phyloP scores from a whole-genome alignment of 1,284 basidiomycete species.

The Phlebopus sp. region DNA sequence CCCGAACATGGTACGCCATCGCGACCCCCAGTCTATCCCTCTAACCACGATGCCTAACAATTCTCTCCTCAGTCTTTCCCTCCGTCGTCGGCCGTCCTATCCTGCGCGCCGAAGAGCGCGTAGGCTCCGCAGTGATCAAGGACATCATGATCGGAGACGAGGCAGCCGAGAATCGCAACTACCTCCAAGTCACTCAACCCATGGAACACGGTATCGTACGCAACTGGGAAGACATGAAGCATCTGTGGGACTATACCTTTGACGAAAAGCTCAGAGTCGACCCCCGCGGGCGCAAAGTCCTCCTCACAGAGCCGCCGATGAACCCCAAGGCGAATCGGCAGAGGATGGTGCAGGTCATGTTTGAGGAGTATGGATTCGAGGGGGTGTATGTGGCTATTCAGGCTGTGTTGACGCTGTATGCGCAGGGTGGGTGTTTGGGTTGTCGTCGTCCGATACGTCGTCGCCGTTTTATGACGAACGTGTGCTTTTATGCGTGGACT shows the following conservation, averaged over 20 bases:
- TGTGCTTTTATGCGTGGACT: constrained; percentile 1
- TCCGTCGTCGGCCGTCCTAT: constrained; percentile 97
- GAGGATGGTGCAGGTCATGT: constrained; percentile 98
- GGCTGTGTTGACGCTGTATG: constrained; percentile 96
- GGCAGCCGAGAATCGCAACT: constrained; percentile 91
- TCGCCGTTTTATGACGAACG: constrained; percentile 6
- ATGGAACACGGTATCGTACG: constrained; percentile 99
- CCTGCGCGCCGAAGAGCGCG: constrained; percentile 94
- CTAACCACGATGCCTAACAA: constrained; percentile 2
- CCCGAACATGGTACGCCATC: constrained; percentile 83
- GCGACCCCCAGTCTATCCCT: background rate
- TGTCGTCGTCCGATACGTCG: background rate
- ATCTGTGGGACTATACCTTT: constrained; percentile 99
- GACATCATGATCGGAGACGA: constrained; percentile 99
- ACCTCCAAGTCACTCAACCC: constrained; percentile 94
- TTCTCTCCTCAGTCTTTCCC: constrained; percentile 74
- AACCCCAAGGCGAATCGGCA: constrained; percentile 94
- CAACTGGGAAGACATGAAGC: constrained; percentile 99
- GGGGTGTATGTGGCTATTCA: constrained; percentile 98
- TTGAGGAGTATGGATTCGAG: constrained; percentile 96
- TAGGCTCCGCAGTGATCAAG: constrained; percentile 80
- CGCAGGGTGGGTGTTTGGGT: constrained; percentile 72
- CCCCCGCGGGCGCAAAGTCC: constrained; percentile 83
- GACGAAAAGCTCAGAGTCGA: constrained; percentile 92
- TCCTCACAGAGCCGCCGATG: constrained; percentile 99